Evolutionary conservation across 805 yeast species (phyloP), one percentile per base, ranked within the genome.

Genomic region (Diddensiella santjacobensis): DNA sequence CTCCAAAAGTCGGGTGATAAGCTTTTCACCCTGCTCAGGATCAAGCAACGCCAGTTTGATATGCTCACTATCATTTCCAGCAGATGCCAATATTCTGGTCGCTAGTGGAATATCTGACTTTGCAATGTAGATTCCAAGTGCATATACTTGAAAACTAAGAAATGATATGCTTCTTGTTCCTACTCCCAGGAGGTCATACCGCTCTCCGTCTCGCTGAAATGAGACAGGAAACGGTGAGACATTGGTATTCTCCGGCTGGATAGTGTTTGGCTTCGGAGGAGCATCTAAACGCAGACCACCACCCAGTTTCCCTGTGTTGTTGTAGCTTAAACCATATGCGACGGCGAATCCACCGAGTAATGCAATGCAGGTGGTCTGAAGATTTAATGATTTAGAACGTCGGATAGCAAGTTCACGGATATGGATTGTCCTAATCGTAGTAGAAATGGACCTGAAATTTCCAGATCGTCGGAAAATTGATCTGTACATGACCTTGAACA

Each of bases 111-210:
- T 37, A 59, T 88, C 96, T 0, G 76, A 73, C 4, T 72, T 63
- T 3, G 88, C 83, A 36, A 87, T 71, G 62, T 91, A 91, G 4
- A 93, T 68, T 0, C 96, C 98, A 33, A 87, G 71, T 0, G 87
- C 95, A 62, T 91, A 91, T 1, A 93, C 96, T 58, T 81, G 87
- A 71, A 93, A 80, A 22, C 76, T 74, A 37, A 90, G 58, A 60
- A 93, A 86, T 0, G 97, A 86, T 17, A 91, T 96, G 0, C 84
- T 70, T 60, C 98, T 74, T 2, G 81, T 78, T 1, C 99, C 98
- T 48, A 78, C 75, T 0, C 96, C 98, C 2, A 93, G 58, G 26
- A 90, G 64, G 19, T 75, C 69, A 61, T 73, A 85, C 2, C 69
- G 62, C 18, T 50, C 55, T 22, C 63, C 64, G 43, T 60, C 60